Conservation (phyloP, 352 stramenopile species). For the Globisporangium cylindrosporum region DNA sequence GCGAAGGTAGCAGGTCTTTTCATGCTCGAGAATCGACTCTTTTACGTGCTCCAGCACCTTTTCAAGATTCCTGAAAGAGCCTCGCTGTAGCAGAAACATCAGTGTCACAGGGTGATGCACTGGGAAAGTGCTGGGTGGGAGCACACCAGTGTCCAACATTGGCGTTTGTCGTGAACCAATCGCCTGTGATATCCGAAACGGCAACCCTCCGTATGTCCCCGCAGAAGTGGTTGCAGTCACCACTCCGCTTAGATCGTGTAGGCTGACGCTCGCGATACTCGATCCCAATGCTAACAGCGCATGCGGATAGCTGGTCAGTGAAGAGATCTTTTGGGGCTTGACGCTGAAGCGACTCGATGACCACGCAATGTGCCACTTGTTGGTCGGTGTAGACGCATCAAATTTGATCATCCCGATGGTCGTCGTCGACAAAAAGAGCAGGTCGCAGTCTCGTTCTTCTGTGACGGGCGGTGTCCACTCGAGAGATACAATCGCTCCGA, state of each 20-base stretch:
- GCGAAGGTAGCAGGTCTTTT: conserved; percentile 74
- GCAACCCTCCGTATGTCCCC: conserved; percentile 7
- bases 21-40: conserved; percentile 52
- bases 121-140: conserved; percentile 19
- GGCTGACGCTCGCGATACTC: conserved; percentile 55
- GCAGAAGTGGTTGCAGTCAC: conserved; percentile 8
- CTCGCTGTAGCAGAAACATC: conserved; percentile 65
- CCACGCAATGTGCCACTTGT: conserved; percentile 62
- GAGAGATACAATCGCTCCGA: conserved; percentile 53
- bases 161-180: not conserved
- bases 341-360: conserved; percentile 58
- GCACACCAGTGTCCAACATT: conserved; percentile 14
- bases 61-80: conserved; percentile 63
- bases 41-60: conserved; percentile 56
- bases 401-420: conserved; percentile 61
- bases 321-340: conserved; percentile 46
- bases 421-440: conserved; percentile 66
- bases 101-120: conserved; percentile 61
- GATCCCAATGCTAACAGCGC: conserved; percentile 41
- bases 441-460: conserved; percentile 43
- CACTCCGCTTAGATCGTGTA: conserved; percentile 42
- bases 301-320: conserved; percentile 52
- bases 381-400: conserved; percentile 33
- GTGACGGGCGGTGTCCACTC: conserved; percentile 63
- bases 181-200: conserved; percentile 15